Conservation (phyloP, 108 stramenopile genomes). For the Bacterosira constricta region DNA sequence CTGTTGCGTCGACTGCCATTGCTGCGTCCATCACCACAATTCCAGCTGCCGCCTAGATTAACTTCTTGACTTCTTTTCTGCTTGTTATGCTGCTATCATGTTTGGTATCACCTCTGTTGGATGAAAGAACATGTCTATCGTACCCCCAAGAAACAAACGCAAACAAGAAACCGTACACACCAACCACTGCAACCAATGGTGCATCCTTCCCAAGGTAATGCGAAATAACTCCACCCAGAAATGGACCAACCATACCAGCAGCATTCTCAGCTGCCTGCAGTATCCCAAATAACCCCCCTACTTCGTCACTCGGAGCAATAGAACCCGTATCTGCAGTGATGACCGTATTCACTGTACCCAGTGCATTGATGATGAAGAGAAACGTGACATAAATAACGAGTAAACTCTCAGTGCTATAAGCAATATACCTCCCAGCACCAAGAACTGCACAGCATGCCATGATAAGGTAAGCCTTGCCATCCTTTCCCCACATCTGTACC, state of each 20-base stretch:
- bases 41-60: too few relatives aligned
- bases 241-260: slow-evolving; percentile 77
- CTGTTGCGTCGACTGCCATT: neutral
- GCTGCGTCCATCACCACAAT: too few relatives aligned
- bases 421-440: slow-evolving; percentile 67
- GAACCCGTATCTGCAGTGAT: slow-evolving; percentile 74
- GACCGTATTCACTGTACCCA: slow-evolving; percentile 81
- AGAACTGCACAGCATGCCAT: slow-evolving; percentile 56
- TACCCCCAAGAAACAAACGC: slow-evolving; percentile 54
- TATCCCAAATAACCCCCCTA: slow-evolving; percentile 80
- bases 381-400: slow-evolving; percentile 59
- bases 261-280: slow-evolving; percentile 73
- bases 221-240: slow-evolving; percentile 65
- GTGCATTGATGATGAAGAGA: slow-evolving; percentile 67
- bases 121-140: slow-evolving; percentile 35
- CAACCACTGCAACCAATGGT: slow-evolving; percentile 64
- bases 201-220: slow-evolving; percentile 49
- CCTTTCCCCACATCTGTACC: slow-evolving; percentile 44
- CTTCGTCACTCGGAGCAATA: slow-evolving; percentile 67
- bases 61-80: slow-evolving; percentile 12
- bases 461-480: slow-evolving; percentile 58
- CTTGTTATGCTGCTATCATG: neutral
- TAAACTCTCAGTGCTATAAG: slow-evolving; percentile 58
- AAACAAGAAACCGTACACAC: slow-evolving; percentile 59
- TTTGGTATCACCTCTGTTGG: neutral